Evolutionary conservation across 495 filamentous ascomycete genomes (phyloP), one percentile per base, ranked within the genome.

Genomic region (Aspergillus coremiiformis): DNA sequence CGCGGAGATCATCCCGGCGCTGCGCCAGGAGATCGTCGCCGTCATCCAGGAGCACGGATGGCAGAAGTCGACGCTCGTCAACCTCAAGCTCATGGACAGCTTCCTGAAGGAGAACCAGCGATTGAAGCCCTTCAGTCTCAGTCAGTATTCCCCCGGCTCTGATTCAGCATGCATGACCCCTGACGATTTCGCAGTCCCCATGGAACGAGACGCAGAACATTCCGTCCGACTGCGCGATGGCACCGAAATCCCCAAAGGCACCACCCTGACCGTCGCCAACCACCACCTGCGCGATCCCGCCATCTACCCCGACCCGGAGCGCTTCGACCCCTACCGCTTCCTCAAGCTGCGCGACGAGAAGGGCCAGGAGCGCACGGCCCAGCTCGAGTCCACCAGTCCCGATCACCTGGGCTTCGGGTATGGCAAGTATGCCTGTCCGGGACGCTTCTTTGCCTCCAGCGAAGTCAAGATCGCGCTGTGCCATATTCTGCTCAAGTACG

Each of bases 401-500:
- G 53, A 66, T 17, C 55, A 67, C 43, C 47, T 74, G 5, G 51
- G 51, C 0, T 75, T 72, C 45, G 71, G 73, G 1, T 53, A 60
- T 24, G 73, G 73, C 5, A 57, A 53, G 23, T 72, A 79, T 44
- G 74, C 77, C 0, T 76, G 73, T 44, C 70, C 72, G 7, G 73
- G 73, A 4, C 46, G 73, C 9, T 70, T 72, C 51, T 69, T 75
- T 53, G 73, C 70, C 11, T 45, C 45, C 20, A 58, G 61, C 21
- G 63, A 69, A 55, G 56, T 71, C 35, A 76, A 76, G 52, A 59
- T 72, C 55, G 24, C 24, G 5, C 5, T 49, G 43, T 47, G 39
- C 24, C 66, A 73, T 51, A 47, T 75, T 1, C 41, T 83, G 11
- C 51, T 75, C 22, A 67, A 68, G 22, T 82, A 77, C 47, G 78